Base-by-base conservation (phyloP, 371 early-diverging fungal species). In the Rhizopus stolonifer region DNA sequence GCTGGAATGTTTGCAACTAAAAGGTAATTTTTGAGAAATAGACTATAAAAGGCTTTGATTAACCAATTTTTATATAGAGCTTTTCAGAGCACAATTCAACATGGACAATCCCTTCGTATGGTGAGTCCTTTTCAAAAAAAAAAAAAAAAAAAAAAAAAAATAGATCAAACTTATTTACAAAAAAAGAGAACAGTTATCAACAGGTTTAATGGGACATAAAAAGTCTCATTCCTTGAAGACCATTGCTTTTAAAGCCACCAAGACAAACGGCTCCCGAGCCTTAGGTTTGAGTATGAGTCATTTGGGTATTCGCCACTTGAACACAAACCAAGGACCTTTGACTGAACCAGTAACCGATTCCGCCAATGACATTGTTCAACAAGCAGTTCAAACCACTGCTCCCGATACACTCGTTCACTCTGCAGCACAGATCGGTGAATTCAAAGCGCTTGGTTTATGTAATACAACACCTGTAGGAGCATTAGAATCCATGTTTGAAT, bases 401-500 rank as follows among this genome's bases (percentile, higher is more conserved):
- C 69, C 75, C 14, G 78, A 83, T 45, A 50, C 68, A 21, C 54
- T 80, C 32, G 51, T 74, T 0, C 55, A 72, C 19, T 67, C 83
- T 0, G 77, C 77, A 23, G 73, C 88, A 61, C 77, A 88, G 60
- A 82, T 90, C 52, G 93, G 92, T 17, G 92, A 91, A 46, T 75
- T 91, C 51, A 85, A 88, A 53, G 83, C 83, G 3, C 77, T 89
- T 74, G 93, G 93, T 15, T 71, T 93, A 49, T 85, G 80, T 56
- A 75, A 86, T 52, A 83, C 73, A 48, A 81, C 91, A 4, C 94
- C 94, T 19, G 88, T 88, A 2, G 95, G 93, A 36, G 61, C 79
- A 24, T 58, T 88, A 36, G 88, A 96, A 65, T 75, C 77, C 1
- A 57, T 84, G 19, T 56, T 95, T 48, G 98, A 98, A 67, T 79